Conservation (phyloP, 306 rosid genomes). For the Carpinus viminea region DNA sequence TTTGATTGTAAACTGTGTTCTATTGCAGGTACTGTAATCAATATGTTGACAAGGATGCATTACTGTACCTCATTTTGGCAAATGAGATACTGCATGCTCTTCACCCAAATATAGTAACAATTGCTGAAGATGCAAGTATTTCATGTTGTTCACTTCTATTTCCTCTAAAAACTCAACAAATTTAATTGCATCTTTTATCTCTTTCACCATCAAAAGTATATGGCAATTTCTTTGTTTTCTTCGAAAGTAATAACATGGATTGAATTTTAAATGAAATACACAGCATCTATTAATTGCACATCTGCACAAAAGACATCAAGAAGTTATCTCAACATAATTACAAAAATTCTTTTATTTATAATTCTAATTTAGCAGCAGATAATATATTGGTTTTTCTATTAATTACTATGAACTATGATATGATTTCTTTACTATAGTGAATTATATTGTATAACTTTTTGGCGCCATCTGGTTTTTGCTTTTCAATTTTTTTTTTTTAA, state of each 20-base stretch:
- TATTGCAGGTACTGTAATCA: constrained; percentile 86
- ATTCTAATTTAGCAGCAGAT: not conserved
- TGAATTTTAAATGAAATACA: not conserved
- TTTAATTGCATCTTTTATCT: not conserved
- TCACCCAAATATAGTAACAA: constrained; percentile 82
- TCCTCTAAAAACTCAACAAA: not conserved
- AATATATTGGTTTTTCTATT: not conserved
- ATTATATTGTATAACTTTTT: not conserved
- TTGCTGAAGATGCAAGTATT: constrained; percentile 85
- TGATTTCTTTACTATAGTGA: not conserved
- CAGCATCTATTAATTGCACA: constrained; percentile 3
- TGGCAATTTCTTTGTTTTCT: not conserved
- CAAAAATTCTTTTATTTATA: not conserved
- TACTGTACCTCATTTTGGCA: constrained; percentile 81
- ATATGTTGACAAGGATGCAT: constrained; percentile 89
- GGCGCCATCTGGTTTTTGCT: not conserved
- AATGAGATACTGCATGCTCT: constrained; percentile 79
- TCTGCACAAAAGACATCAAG: not conserved
- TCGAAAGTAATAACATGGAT: not conserved
- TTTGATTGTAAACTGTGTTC: constrained; percentile 22
- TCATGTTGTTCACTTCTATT: constrained; percentile 15
- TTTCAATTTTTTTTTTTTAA: too few species aligned
- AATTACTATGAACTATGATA: not conserved
- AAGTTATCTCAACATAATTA: not conserved
- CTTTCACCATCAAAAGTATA: not conserved